Percentiles rank a stretch among this genome's conserved stretches.
phyloP scores from a whole-genome alignment of 1,139 yeast species.

The Pneumocystis sp. region DNA sequence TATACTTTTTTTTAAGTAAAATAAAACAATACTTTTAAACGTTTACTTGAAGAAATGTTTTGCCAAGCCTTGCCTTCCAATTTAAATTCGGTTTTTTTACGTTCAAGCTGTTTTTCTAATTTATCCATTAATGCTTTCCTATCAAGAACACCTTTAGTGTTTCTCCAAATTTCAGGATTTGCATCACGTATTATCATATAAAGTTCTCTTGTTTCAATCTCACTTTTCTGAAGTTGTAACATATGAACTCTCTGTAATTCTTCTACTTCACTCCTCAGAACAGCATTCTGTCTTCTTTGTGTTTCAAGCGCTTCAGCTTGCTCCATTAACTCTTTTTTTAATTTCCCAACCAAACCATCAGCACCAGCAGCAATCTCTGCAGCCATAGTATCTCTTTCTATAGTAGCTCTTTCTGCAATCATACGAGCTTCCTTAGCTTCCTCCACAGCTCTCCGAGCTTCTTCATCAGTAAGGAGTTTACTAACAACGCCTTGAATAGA shows the following conservation, averaged over 20 bases:
- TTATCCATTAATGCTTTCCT: slow-evolving; percentile 24
- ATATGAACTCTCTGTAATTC: slow-evolving; percentile 54
- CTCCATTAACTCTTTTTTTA: slow-evolving; percentile 57
- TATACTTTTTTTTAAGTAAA: neutral
- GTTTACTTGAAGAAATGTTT: slow-evolving; percentile 26
- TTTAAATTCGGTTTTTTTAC: slow-evolving; percentile 48
- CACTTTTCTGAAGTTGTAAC: slow-evolving; percentile 70
- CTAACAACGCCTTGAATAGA: slow-evolving; percentile 68
- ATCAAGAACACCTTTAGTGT: slow-evolving; percentile 22
- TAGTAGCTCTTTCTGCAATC: slow-evolving; percentile 63
- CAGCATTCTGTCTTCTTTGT: slow-evolving; percentile 53
- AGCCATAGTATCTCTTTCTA: slow-evolving; percentile 69
- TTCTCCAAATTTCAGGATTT: slow-evolving; percentile 19
- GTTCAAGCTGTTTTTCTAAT: slow-evolving; percentile 38
- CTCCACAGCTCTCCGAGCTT: slow-evolving; percentile 60
- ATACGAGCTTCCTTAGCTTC: slow-evolving; percentile 58
- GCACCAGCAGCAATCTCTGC: slow-evolving; percentile 67
- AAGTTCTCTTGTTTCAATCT: slow-evolving; percentile 75
- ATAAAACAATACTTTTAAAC: neutral
- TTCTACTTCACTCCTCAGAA: slow-evolving; percentile 49
- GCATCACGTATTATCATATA: slow-evolving; percentile 45
- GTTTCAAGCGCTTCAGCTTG: slow-evolving; percentile 53
- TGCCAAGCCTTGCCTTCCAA: slow-evolving; percentile 38
- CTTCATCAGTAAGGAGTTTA: slow-evolving; percentile 79
- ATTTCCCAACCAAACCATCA: slow-evolving; percentile 61